phyloP scores from a whole-genome alignment of 2,329 filamentous ascomycete genomes.

The Dactylellina parvicollis region DNA sequence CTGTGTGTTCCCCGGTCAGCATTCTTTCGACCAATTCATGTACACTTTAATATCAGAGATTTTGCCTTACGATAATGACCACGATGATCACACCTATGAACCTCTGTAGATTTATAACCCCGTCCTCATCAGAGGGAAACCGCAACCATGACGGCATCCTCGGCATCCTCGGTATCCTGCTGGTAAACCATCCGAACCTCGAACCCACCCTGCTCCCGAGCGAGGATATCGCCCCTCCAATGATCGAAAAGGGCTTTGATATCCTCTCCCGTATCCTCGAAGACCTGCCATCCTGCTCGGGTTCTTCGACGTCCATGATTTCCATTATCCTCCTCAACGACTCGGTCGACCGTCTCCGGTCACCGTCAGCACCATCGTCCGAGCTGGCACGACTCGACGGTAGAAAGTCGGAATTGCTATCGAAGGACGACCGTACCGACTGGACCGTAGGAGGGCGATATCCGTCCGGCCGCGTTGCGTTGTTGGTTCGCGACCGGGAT shows the following conservation, averaged over 20 bases:
- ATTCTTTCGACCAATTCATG: constrained; percentile 59
- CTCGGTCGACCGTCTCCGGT: constrained; percentile 63
- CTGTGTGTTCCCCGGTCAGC: constrained; percentile 60
- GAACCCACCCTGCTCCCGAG: constrained; percentile 53
- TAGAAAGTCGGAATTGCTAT: constrained; percentile 67
- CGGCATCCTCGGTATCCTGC: constrained; percentile 54
- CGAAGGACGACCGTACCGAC: constrained; percentile 51
- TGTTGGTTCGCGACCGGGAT: constrained; percentile 39
- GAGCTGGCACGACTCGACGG: constrained; percentile 64
- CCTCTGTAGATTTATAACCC: constrained; percentile 49
- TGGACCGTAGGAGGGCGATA: constrained; percentile 46
- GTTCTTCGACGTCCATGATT: constrained; percentile 70
- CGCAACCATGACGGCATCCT: constrained; percentile 54
- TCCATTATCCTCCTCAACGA: constrained; percentile 69
- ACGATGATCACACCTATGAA: constrained; percentile 57
- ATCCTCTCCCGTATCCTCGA: constrained; percentile 48
- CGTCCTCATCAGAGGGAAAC: constrained; percentile 45
- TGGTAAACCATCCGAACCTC: constrained; percentile 57
- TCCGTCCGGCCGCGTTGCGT: constrained; percentile 65
- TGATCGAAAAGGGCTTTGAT: constrained; percentile 48
- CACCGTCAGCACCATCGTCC: constrained; percentile 58
- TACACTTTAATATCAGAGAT: neutral
- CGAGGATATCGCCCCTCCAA: constrained; percentile 59
- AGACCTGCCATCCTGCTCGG: constrained; percentile 57
- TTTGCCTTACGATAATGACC: constrained; percentile 53